Base-by-base conservation (phyloP, 2,329 filamentous ascomycete species). In the Phaeosphaeriaceae sp. region DNA sequence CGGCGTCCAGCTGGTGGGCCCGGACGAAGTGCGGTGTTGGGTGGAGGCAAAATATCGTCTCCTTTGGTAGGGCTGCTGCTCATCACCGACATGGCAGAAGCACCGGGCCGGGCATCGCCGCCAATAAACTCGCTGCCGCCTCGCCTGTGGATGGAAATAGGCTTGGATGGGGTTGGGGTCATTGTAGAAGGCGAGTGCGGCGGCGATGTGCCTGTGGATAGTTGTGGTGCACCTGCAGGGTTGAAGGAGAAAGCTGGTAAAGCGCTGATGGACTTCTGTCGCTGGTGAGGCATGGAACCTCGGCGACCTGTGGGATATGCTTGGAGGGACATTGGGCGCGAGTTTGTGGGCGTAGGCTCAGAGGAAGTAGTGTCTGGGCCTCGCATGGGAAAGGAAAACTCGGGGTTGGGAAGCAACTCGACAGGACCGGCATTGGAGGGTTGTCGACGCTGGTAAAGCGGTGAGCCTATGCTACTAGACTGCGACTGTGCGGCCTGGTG, bases 51-150 rank as follows among this genome's bases (percentile, higher is more conserved):
- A 6, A 80, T 72, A 56, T 83, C 81, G 5, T 85, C 84, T 50
- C 79, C 81, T 45, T 87, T 90, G 9, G 86, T 88, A 21, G 88
- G 87, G 63, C 87, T 91, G 11, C 84, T 83, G 71, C 84, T 89
- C 75, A 89, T 79, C 76, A 73, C 80, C 73, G 61, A 84, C 78
- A 58, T 82, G 75, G 74, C 66, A 13, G 17, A 17, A 21, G 20
- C 33, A 64, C 78, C 76, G 62, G 72, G 57, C 63, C 77, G 75
- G 35, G 75, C 75, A 61, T 87, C 88, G 6, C 88, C 89, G 30
- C 90, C 90, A 38, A 95, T 89, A 64, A 95, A 92, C 70, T 96
- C 92, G 69, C 92, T 96, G 21, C 86, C 88, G 45, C 89, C 89
- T 64, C 92, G 84, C 63, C 87, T 83, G 67, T 92, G 89, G 44